Evolutionary conservation across 169 alveolate genomes (phyloP).

Genomic region (Cryptosporidium parvum): DNA sequence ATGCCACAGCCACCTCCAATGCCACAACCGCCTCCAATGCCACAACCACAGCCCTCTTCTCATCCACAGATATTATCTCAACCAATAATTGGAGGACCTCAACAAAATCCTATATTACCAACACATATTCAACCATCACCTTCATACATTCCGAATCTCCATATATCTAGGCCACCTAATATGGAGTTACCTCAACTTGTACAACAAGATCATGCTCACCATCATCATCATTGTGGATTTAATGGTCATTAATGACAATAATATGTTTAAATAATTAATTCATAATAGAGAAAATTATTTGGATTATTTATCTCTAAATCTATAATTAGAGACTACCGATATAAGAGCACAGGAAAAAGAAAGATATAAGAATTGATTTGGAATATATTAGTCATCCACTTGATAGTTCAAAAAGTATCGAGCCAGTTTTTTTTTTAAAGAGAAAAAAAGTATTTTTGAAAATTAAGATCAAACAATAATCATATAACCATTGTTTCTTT

Average conservation of each 20-base stretch:
- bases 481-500: no score
- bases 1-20: conserved; percentile 1
- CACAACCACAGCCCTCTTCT: background rate
- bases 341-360: no score
- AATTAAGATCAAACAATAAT: no score
- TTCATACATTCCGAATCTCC: conserved; percentile 26
- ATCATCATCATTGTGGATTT: background rate
- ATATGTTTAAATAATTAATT: background rate
- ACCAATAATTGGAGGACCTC: conserved; percentile 7
- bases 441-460: background rate
- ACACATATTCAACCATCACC: conserved; percentile 38
- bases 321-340: background rate
- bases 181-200: background rate
- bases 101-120: background rate
- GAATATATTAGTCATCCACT: background rate
- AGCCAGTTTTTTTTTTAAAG: no score
- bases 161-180: background rate
- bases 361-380: no score
- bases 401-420: background rate
- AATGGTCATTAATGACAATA: background rate
- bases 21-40: background rate
- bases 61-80: background rate
- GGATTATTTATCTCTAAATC: no score
- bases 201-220: background rate
- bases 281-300: no score